Percentiles rank a stretch among this genome's conserved stretches.
phyloP scores from a whole-genome alignment of 345 rosid species.

The Eucalyptus curtisii region DNA sequence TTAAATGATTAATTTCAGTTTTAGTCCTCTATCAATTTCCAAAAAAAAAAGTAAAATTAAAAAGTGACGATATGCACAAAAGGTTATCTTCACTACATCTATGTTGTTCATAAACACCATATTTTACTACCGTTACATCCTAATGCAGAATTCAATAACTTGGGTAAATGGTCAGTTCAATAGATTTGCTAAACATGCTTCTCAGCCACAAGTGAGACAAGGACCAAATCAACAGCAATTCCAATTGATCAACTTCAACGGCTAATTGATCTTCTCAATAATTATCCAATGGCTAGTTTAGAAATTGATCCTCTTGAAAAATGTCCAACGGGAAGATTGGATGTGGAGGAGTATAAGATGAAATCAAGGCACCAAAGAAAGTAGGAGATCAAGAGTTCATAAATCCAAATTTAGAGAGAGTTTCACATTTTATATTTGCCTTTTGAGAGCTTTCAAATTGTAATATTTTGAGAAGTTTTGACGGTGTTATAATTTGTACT shows the following conservation, averaged over 20 bases:
- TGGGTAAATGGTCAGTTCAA: neutral
- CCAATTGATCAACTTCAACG: neutral
- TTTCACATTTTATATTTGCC: neutral
- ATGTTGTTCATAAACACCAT: neutral
- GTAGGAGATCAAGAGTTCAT: neutral
- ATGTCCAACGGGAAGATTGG: neutral
- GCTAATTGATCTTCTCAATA: neutral
- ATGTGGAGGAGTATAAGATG: no score
- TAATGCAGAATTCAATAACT: neutral
- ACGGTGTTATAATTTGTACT: no score
- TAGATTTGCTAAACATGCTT: neutral
- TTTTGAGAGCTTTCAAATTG: neutral
- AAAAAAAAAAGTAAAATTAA: no score
- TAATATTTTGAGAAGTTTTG: no score
- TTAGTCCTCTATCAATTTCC: neutral
- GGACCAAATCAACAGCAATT: neutral
- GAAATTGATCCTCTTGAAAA: neutral
- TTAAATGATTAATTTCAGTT: neutral
- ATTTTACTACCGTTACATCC: neutral
- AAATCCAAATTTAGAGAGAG: neutral
- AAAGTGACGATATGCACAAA: neutral
- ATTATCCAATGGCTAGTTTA: neutral
- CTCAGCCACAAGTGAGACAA: neutral
- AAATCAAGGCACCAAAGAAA: neutral
- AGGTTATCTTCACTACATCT: neutral